phyloP scores from a whole-genome alignment of 768 basidiomycete genomes.

The Kwoniella mangroviensis region DNA sequence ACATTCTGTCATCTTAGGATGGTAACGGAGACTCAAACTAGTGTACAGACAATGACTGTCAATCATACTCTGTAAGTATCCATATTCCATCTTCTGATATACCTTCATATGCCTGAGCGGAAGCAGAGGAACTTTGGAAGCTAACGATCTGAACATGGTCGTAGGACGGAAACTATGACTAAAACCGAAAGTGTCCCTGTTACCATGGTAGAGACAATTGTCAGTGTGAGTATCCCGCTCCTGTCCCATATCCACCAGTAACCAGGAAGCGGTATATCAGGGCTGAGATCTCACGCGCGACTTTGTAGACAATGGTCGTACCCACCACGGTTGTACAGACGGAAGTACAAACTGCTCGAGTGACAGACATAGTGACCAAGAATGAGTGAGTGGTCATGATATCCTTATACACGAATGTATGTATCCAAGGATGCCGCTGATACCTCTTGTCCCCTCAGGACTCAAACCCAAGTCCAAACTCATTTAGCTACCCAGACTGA shows the following conservation, averaged over 20 bases:
- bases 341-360: conserved; percentile 5
- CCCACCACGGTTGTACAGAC: conserved; percentile 30
- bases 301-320: conserved; percentile 7
- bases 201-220: conserved; percentile 14
- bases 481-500: conserved; percentile 9
- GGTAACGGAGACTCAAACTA: conserved; percentile 2
- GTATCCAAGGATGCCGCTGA: background rate
- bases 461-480: conserved; percentile 9
- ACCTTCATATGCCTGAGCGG: background rate
- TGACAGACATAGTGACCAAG: background rate
- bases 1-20: background rate
- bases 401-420: no score
- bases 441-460: background rate
- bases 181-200: background rate
- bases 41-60: background rate
- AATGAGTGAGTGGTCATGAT: background rate
- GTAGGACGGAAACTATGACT: conserved; percentile 2
- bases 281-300: no score
- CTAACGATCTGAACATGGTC: no score
- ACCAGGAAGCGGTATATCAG: no score
- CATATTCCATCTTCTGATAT: no score
- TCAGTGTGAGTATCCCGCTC: background rate
- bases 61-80: background rate
- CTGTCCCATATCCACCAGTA: no score
- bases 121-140: background rate